Base-by-base conservation (phyloP, 805 yeast genomes). In the Cyberlindnera xylosilytica region DNA sequence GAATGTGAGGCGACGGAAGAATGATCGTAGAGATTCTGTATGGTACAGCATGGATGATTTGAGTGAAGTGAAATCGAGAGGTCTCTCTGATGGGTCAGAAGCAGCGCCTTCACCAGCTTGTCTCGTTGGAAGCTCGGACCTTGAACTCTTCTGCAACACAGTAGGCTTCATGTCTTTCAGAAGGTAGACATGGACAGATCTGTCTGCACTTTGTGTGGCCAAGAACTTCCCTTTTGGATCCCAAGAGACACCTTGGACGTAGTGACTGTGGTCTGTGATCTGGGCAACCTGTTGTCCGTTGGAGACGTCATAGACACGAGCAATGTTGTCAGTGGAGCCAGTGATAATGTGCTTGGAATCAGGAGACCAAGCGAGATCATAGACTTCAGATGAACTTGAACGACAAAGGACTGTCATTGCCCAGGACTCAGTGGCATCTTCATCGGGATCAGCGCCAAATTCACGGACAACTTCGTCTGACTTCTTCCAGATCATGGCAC, bases 211-310 rank as follows among this genome's bases (percentile, higher is more conserved):
- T 61, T 90, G 97, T 6, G 96, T 84, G 1, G 90, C 87, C 5
- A 93, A 62, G 51, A 63, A 87, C 60, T 83, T 78, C 49, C 83
- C 80, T 41, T 69, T 59, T 7, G 99, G 99, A 60, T 93, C 99
- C 98, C 98, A 93, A 0, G 84, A 72, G 5, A 93, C 91, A 3
- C 99, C 99, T 63, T 93, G 99, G 3, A 93, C 95, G 54, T 87
- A 91, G 61, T 90, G 96, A 36, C 70, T 69, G 62, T 93, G 98
- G 44, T 85, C 87, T 6, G 78, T 77, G 46, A 82, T 69, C 51
- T 79, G 83, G 20, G 69, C 61, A 1, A 83, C 67, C 51, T 79
- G 74, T 23, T 68, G 66, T 0, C 91, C 93, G 2, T 72, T 72
- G 1, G 60, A 55, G 4, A 75, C 77, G 47, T 74, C 73, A 54